Percentiles rank a stretch among this genome's conserved stretches.
phyloP scores from a whole-genome alignment of 2,329 filamentous ascomycete genomes.

The Alternaria angustiovoidea region DNA sequence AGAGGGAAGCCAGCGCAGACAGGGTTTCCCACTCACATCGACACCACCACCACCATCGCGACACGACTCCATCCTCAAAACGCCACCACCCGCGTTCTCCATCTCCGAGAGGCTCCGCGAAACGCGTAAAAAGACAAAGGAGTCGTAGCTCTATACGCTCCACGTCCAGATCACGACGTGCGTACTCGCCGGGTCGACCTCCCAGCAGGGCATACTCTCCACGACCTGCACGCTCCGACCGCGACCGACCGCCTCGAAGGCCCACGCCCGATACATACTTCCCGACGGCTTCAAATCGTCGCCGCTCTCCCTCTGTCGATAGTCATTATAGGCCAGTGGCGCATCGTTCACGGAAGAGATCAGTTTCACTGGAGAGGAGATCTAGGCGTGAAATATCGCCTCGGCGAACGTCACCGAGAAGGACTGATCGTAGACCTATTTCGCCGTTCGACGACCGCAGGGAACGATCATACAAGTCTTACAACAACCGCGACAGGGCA shows the following conservation, averaged over 20 bases:
- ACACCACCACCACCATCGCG: constrained; percentile 46
- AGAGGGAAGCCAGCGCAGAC: constrained; percentile 49
- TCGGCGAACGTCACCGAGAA: constrained; percentile 40
- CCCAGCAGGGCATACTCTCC: constrained; percentile 45
- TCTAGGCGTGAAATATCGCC: constrained; percentile 41
- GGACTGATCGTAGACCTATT: constrained; percentile 33
- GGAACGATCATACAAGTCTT: constrained; percentile 29
- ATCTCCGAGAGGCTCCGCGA: constrained; percentile 45
- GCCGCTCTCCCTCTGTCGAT: constrained; percentile 53
- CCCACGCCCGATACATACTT: constrained; percentile 50
- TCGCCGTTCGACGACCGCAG: constrained; percentile 35
- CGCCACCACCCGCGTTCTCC: constrained; percentile 50
- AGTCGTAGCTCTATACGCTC: constrained; percentile 49
- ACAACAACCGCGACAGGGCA: constrained; percentile 27
- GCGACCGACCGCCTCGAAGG: constrained; percentile 44
- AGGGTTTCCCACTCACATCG: constrained; percentile 45
- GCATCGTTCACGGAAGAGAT: constrained; percentile 43
- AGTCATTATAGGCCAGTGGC: constrained; percentile 47
- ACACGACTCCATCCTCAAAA: constrained; percentile 50
- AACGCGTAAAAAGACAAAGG: constrained; percentile 44
- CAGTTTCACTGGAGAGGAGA: constrained; percentile 41
- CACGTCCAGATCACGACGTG: constrained; percentile 43
- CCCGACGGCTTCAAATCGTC: constrained; percentile 40
- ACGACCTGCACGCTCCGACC: constrained; percentile 38
- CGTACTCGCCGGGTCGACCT: constrained; percentile 40